Percentiles rank a stretch among this genome's conserved stretches.
Conservation (phyloP, 148 eudicot species). For the Drosera capensis region DNA sequence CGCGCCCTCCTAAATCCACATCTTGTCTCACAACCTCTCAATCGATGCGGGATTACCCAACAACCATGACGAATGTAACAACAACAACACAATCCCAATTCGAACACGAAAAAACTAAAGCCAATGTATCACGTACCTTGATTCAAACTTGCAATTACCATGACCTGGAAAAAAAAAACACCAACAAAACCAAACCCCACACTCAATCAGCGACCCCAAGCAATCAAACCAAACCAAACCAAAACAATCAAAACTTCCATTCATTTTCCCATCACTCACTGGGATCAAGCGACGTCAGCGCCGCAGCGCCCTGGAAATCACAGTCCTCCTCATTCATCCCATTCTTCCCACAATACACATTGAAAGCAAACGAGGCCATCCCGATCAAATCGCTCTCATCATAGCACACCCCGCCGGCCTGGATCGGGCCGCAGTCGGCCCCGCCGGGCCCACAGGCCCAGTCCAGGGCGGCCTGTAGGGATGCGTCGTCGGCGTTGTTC, state of each 20-base stretch:
- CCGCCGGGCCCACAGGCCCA: constrained; percentile 89
- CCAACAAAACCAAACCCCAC: not conserved
- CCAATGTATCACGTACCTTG: no score
- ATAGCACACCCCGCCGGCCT: constrained; percentile 72
- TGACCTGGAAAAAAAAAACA: constrained; percentile 37
- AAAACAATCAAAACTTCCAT: not conserved
- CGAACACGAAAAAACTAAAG: no score
- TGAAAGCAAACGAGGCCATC: constrained; percentile 84
- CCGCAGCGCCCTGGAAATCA: constrained; percentile 50
- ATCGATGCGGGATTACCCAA: no score
- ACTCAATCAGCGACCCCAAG: not conserved
- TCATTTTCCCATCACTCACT: constrained; percentile 17
- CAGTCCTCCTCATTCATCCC: constrained; percentile 63
- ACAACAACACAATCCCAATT: no score
- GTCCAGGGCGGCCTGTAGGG: constrained; percentile 51
- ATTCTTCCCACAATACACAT: constrained; percentile 48
- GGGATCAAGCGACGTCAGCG: constrained; percentile 65
- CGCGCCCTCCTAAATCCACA: no score
- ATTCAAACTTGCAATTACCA: constrained; percentile 47
- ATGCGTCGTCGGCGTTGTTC: constrained; percentile 77
- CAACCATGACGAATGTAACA: no score
- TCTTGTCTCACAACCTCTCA: no score
- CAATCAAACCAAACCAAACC: not conserved
- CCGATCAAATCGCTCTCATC: constrained; percentile 36
- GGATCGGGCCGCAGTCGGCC: constrained; percentile 63